Base-by-base conservation (phyloP, 2,329 filamentous ascomycete species). In the Madurella fahalii region DNA sequence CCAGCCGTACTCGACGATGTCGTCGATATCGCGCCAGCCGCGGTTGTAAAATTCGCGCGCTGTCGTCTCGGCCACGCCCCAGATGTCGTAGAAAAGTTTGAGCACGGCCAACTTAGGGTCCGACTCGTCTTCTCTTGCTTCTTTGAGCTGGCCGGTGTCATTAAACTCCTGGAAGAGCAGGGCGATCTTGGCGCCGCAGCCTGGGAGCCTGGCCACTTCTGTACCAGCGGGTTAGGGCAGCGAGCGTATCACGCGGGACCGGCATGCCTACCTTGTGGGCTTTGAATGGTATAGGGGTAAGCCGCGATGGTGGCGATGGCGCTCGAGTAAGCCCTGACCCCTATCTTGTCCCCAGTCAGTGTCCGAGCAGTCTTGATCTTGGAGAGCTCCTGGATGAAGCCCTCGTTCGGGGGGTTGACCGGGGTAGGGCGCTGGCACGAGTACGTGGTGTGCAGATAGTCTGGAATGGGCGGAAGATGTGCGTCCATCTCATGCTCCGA, bases 1-100 rank as follows among this genome's bases (percentile, higher is more conserved):
- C 93, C 93, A 97, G 11, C 89, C 91, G 63, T 84, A 80, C 64
- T 95, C 88, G 40, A 96, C 77, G 2, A 97, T 75, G 63, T 97
- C 92, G 64, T 96, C 90, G 0, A 96, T 75, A 56, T 94, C 87
- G 56, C 83, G 79, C 89, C 90, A 96, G 30, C 89, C 82, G 58
- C 83, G 84, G 15, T 82, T 79, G 68, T 92, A 94, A 64, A 96
- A 96, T 1, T 92, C 82, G 15, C 86, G 78, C 0, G 93, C 92
- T 0, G 87, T 94, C 12, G 83, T 84, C 2, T 87, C 86, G 0
- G 88, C 93, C 0, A 96, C 90, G n/a, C 92, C 93, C 89, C 90
- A 96, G 54, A 96, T 95, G 4, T 87, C 77, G 71, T 88, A 89
- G 69, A 97, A 96, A 0, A 79, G 68, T 43, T 82, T 77, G 3